Base-by-base conservation (phyloP, 2,329 filamentous ascomycete genomes). In the Ophiostoma quercus region DNA sequence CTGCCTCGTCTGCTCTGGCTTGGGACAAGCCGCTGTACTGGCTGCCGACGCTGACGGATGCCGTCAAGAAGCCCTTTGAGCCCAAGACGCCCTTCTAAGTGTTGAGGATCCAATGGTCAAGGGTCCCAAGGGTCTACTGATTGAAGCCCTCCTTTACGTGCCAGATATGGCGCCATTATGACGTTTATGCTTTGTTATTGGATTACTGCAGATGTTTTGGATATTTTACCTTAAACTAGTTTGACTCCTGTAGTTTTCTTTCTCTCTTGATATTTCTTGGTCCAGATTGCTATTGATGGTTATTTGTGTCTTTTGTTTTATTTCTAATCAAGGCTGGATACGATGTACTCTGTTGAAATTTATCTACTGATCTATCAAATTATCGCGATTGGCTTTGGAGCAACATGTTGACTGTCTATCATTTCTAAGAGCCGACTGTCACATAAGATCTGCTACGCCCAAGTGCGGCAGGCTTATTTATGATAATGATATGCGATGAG, bases 21-120 rank as follows among this genome's bases (percentile, higher is more conserved):
- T 72, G 71, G 72, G 68, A 67, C 22, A 67, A n/a, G 4, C 1
- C 68, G 0, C 16, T 47, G 1, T 73, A 68, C 32, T 73, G 72
- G 71, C 63, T 72, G 37, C 72, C 72, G 4, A 7, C 66, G 1
- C 63, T 72, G 12, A 4, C 43, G 0, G 62, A 67, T 1, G 5
- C 69, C 29, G n/a, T 67, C 8, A 37, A n/a, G 29, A 22, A 14
- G 7, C 39, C 43, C 1, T 67, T 32, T 19, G n/a, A 66, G 16
- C 63, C n/a, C 7, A 62, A 37, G 39, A 39, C 25, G 1, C 29
- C 57, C 12, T 71, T 70, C 29, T 60, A 47, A 16, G n/a, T 25
- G 25, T 32, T 12, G 3, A 3, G 12, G 12, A 12, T 66, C 32
- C 19, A 37, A 47, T 5, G 16, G 5, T 43, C 19, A 37, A 47